Percentiles rank a stretch among this genome's conserved stretches.
phyloP scores from a whole-genome alignment of 495 filamentous ascomycete genomes.

The Penicillium pulvis region DNA sequence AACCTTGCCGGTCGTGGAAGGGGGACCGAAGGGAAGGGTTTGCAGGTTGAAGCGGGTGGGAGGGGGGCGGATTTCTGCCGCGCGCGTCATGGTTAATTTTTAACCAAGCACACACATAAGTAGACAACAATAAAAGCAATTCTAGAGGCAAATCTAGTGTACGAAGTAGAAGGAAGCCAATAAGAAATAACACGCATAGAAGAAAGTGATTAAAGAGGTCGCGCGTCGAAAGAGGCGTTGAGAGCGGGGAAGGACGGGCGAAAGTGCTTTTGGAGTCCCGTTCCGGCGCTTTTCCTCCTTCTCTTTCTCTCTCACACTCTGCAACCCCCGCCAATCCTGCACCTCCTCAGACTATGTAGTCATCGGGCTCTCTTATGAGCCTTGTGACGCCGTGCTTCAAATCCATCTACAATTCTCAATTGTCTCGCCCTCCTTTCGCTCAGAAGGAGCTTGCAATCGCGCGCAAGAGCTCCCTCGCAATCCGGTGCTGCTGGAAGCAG shows the following conservation, averaged over 20 bases:
- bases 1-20: constrained; percentile 11
- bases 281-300: constrained; percentile 40
- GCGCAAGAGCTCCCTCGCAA: constrained; percentile 34
- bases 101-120: not conserved
- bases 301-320: constrained; percentile 31
- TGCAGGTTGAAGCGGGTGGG: not conserved
- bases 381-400: constrained; percentile 34
- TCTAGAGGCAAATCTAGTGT: not conserved
- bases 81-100: constrained; percentile 9
- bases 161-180: not conserved
- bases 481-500: constrained; percentile 18
- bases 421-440: constrained; percentile 23
- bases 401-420: constrained; percentile 34
- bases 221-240: constrained; percentile 27
- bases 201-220: constrained; percentile 21
- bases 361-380: constrained; percentile 41
- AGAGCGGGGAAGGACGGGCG: constrained; percentile 38
- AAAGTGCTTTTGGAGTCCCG: constrained; percentile 39
- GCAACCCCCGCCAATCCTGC: constrained; percentile 36
- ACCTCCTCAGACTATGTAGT: constrained; percentile 49
- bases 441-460: constrained; percentile 29
- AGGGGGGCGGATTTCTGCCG: constrained; percentile 15
- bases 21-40: constrained; percentile 6
- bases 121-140: not conserved
- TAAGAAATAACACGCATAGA: constrained; percentile 2